phyloP scores from a whole-genome alignment of 2,329 filamentous ascomycete genomes.

The Alternaria arbusti region DNA sequence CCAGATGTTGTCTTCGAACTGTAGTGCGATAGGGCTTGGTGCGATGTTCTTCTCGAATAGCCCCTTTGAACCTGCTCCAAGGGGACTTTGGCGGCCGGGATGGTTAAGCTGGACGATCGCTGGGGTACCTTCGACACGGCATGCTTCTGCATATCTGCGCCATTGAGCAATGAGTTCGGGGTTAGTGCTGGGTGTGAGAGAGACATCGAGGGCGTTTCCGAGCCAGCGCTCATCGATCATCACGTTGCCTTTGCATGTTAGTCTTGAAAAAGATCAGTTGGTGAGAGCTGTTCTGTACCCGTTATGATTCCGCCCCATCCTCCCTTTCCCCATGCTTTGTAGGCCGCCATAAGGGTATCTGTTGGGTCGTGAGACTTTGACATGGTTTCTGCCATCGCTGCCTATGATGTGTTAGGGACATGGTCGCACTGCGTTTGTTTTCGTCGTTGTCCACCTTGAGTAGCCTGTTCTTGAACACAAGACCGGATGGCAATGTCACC shows the following conservation, averaged over 20 bases:
- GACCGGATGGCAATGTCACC: slow-evolving; percentile 33
- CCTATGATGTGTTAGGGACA: slow-evolving; percentile 40
- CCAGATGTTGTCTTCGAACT: slow-evolving; percentile 37
- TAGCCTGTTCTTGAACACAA: slow-evolving; percentile 46
- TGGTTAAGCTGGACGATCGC: slow-evolving; percentile 66
- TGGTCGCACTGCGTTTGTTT: slow-evolving; percentile 50
- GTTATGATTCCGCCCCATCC: slow-evolving; percentile 59
- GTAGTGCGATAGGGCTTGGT: slow-evolving; percentile 54
- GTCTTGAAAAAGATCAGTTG: not conserved
- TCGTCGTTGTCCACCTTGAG: slow-evolving; percentile 56
- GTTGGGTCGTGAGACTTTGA: slow-evolving; percentile 20
- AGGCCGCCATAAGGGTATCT: slow-evolving; percentile 54
- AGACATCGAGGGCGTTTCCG: not conserved
- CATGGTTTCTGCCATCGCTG: slow-evolving; percentile 38
- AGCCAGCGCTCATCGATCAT: not conserved
- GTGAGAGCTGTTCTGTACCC: slow-evolving; percentile 8
- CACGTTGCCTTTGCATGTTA: slow-evolving; percentile 7
- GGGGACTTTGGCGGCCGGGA: slow-evolving; percentile 62
- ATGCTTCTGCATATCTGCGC: slow-evolving; percentile 49
- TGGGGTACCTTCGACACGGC: slow-evolving; percentile 62
- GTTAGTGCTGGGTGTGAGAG: slow-evolving; percentile 57
- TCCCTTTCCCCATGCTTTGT: slow-evolving; percentile 58
- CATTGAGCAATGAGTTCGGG: slow-evolving; percentile 56
- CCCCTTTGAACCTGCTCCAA: slow-evolving; percentile 53
- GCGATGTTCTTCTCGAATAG: slow-evolving; percentile 31